Base-by-base conservation (phyloP, 192 early-diverging fungal genomes). In the Linnemannia exigua region DNA sequence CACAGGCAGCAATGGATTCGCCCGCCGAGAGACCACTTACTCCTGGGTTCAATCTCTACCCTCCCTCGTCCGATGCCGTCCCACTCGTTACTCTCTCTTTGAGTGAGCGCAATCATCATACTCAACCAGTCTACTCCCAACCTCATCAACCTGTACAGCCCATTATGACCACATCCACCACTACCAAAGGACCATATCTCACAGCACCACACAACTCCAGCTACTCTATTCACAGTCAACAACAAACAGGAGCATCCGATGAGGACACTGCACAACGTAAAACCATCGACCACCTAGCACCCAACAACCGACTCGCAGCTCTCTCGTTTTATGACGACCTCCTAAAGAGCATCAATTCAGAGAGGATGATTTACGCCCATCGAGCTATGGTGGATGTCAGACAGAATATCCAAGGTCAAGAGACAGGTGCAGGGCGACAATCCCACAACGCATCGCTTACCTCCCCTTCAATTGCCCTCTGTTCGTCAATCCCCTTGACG, bases 321-420 rank as follows among this genome's bases (percentile, higher is more conserved):
- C 77, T 84, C 3, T 75, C 77, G 3, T 84, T 79, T 46, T 84
- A 84, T 37, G 82, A 84, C 48, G 82, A 84, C 38, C 19, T 84
- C 3, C 75, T 84, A 5, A 75, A 75, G 52, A 84, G 72, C 44
- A 84, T 84, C 38, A 74, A 35, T 25, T 72, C 75, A 17, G 82
- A 84, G 36, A 28, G 72, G 22, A 79, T 84, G 72, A 75, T 84
- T 28, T 79, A 84, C 28, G 51, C 76, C 48, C 67, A 83, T 20
- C 70, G 61, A 66, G 28, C 58, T 31, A 41, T 20, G 6, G 50
- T 36, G 19, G 20, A 35, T 54, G 20, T 35, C 47, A 33, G 72
- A n/a, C 58, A 63, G 28, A 63, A 3, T 25, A 31, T 31, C 28
- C 25, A 63, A 15, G 28, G 28, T 5, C 33, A 3, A n/a, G 19